These are phyloP conservation scores for Syzygium aromaticum DNA, from an alignment of 345 rosid species.

Conservation along the genomic window DNA sequence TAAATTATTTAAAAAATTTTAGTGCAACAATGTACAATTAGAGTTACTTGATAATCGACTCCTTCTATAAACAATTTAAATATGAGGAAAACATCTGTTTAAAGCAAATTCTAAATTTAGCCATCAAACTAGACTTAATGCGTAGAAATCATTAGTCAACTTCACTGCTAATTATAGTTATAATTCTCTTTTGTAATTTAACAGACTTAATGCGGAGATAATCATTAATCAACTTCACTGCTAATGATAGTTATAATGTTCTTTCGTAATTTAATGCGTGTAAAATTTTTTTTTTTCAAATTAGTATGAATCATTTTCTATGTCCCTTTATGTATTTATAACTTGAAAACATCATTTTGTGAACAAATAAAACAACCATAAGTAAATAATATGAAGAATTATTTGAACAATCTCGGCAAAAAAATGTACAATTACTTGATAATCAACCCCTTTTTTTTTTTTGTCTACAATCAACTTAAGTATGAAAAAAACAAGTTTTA, in stretches of 20 bases:
- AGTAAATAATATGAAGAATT: not conserved
- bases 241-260: not conserved
- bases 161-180: too few species aligned
- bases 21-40: not conserved
- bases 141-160: too few species aligned
- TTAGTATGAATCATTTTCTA: not conserved
- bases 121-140: not conserved
- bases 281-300: not conserved
- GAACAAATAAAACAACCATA: not conserved
- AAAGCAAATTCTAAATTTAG: not conserved
- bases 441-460: not conserved
- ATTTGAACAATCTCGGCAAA: not conserved
- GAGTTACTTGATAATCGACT: not conserved
- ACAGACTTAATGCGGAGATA: not conserved
- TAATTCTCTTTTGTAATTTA: too few species aligned
- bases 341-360: not conserved
- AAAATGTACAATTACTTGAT: not conserved
- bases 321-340: not conserved
- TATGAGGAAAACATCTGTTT: not conserved
- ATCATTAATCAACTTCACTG: not conserved
- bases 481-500: not conserved
- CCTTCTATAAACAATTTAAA: not conserved
- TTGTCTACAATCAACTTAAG: not conserved
- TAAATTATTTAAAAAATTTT: not conserved
- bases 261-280: not conserved